Evolutionary conservation across 75 land plant genomes (phyloP).

Genomic region (Pseudotsuga menziesii): DNA sequence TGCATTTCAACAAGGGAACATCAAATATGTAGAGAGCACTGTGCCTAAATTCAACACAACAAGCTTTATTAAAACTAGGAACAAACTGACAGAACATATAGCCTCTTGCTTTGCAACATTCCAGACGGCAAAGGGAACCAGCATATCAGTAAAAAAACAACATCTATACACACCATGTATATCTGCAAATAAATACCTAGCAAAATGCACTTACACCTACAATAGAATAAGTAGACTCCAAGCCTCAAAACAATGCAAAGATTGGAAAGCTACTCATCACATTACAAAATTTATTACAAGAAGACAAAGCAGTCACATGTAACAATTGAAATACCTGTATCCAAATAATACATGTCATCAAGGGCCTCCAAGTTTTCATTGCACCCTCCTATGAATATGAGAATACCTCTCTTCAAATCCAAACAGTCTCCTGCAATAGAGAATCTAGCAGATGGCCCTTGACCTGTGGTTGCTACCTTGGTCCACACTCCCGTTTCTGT

Average conservation of each 20-base stretch:
- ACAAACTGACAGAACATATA: neutral
- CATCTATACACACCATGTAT: neutral
- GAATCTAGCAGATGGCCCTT: slow-evolving; percentile 89
- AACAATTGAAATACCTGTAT: slow-evolving; percentile 59
- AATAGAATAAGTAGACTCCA: neutral
- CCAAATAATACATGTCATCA: slow-evolving; percentile 85
- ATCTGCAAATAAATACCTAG: neutral
- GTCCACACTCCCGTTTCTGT: slow-evolving; percentile 85
- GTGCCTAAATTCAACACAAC: neutral
- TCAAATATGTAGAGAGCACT: neutral
- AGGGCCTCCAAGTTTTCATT: slow-evolving; percentile 87
- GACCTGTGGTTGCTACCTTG: slow-evolving; percentile 44
- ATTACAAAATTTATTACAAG: neutral
- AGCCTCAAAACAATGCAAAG: neutral
- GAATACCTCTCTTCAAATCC: slow-evolving; percentile 56
- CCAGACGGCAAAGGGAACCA: neutral
- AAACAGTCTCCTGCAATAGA: slow-evolving; percentile 89
- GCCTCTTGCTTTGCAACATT: slow-evolving; percentile 1
- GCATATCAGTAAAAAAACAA: neutral
- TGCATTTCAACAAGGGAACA: slow-evolving; percentile 18
- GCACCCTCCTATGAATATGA: slow-evolving; percentile 88
- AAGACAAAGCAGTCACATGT: neutral
- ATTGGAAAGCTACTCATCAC: neutral
- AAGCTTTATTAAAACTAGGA: neutral
- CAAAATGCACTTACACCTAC: slow-evolving; percentile 2